Base-by-base conservation (phyloP, 2,329 filamentous ascomycete species). In the Chaetomium strumarium region DNA sequence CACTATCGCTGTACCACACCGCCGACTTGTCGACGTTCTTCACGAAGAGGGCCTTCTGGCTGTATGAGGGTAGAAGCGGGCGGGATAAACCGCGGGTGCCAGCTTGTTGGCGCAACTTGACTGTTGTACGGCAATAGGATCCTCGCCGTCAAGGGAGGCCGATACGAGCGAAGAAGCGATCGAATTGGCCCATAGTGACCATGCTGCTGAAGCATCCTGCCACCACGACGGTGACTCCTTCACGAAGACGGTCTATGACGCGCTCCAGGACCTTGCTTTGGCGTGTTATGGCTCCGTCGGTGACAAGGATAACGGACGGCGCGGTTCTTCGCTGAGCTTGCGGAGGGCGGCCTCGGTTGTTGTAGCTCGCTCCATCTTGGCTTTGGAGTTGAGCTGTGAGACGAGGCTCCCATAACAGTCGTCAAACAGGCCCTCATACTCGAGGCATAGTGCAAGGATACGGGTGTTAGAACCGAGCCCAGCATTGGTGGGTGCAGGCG, bases 61-160 rank as follows among this genome's bases (percentile, higher is more conserved):
- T 63, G 53, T 65, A 63, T 20, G 29, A 31, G 2, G 54, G 31
- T 19, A 60, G 52, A 4, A 67, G 61, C 14, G 43, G 36, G 36
- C 10, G 38, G 20, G 51, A 60, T 24, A 62, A 11, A 34, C 33
- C 12, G 30, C 13, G n/a, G 14, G 40, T 38, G 37, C 30, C 48
- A 10, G 61, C 51, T 37, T 46, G 30, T 24, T 20, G 53, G 36
- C 51, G 55, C 40, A 65, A 55, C n/a, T 33, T 55, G 39, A 62
- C 51, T 1, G 54, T 50, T 11, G 46, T 51, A 41, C 59, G 52
- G 20, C 52, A 6, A 50, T 63, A 64, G 0, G 39, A 46, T 4
- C 55, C 59, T 12, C 20, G 49, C 34, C 48, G 53, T 64, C 64
- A 66, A 5, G 61, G 61, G 36, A 67, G 58, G 29, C 64, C 62